Evolutionary conservation across 1,284 basidiomycete genomes (phyloP), one percentile per base, ranked within the genome.

Genomic region (Rhodotorula sp.): DNA sequence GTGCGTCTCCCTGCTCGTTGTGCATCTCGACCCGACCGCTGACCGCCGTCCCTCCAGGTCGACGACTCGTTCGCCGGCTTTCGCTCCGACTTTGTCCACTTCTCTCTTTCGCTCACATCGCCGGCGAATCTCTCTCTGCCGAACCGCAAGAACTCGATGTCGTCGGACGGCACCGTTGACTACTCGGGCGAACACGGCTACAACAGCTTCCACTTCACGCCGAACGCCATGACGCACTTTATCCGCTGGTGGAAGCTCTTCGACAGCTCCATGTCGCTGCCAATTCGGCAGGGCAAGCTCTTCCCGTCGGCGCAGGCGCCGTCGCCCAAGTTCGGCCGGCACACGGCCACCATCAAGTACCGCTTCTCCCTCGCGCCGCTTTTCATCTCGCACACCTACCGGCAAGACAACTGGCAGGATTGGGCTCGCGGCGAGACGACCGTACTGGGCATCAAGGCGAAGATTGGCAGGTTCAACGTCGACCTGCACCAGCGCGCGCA

Each of bases 401-500:
- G 87, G 37, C 91, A 95, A 78, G 87, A 91, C 67, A 86, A 85
- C 1, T 83, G 86, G 77, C 87, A 85, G 31, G 84, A 92, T 48
- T 94, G 92, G 90, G 83, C 83, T 0, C 85, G 88, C 69, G 93
- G 92, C 2, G 85, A 88, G 51, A 89, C 89, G 6, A 87, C 88
- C 10, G 88, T 88, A 78, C 85, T 97, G 53, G 94, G 94, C 5
- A 69, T 87, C 78, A 98, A 98, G 80, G 89, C 88, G 13, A 85
- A 89, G 72, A 85, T 95, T 51, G 87, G 88, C 53, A 85, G 87
- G 47, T 89, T 98, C 79, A 88, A 90, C 73, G 89, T 90, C 50
- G 95, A 98, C 78, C 85, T 96, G 81, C 95, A 98, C 79, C 94
- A 97, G 80, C 86, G 94, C 64, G 89, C 91, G 73, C 89, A 95